Evolutionary conservation across 495 filamentous ascomycete species (phyloP), one percentile per base, ranked within the genome.

Genomic region (Penicillium alfredii): DNA sequence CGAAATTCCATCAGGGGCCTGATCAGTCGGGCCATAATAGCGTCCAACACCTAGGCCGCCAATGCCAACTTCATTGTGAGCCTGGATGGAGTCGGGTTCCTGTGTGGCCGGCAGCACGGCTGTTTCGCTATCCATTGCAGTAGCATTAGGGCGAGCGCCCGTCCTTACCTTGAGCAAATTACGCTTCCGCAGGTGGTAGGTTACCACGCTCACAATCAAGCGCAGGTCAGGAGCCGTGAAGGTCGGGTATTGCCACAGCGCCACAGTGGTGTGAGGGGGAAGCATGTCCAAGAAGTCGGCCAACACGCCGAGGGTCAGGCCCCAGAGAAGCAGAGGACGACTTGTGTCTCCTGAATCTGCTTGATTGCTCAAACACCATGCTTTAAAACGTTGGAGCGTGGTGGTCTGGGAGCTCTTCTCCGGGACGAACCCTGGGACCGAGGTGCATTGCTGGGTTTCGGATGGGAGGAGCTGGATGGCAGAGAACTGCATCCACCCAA

Each of bases 251-350:
- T 69, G 68, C 81, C 81, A 88, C 17, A 82, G 38, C 26, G 72
- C 60, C 4, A 82, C 62, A 1, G 78, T 72, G 18, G 72, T 76
- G 40, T 81, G 66, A 8, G 77, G 74, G 4, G 81, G 82, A 8
- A 86, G 62, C 53, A 82, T 69, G 31, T 86, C 80, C 24, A 87
- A 64, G 43, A 88, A 81, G 56, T 89, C 84, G 16, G 77, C 73
- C 19, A 86, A 44, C 17, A 89, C 72, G 5, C 82, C 82, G 4
- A 87, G 67, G 0, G 84, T 87, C 11, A 89, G 55, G 0, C 84
- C 84, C 84, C 84, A 89, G 1, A 88, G 73, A 3, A 86, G 57
- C 9, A 89, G 63, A 5, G 80, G 76, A 13, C 60, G 68, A 26
- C 31, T 51, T 18, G 41, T 40, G 14, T 55, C 53, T 14, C 42